A percentile compares a stretch with the other conserved stretches of the same genome.
Evolutionary conservation across 495 filamentous ascomycete genomes (phyloP).

Genomic region (Evansstolkia leycettana): DNA sequence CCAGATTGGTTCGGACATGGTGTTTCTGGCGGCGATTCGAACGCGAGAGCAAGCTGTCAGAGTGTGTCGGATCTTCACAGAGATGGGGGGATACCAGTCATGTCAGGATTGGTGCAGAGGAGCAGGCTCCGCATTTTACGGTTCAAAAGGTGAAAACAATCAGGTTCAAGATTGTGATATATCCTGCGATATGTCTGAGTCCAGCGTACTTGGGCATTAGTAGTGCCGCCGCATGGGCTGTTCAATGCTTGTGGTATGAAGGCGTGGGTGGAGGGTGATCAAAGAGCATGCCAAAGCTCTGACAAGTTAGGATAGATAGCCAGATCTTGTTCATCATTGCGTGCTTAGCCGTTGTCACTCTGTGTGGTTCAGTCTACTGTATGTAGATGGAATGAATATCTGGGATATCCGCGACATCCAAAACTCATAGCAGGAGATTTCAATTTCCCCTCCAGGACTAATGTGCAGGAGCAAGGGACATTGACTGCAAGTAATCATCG

Average conservation of each 20-base stretch:
- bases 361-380: no score
- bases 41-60: constrained; percentile 2
- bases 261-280: constrained; percentile 42
- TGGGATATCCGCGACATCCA: no score
- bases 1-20: constrained; percentile 48
- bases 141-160: constrained; percentile 44
- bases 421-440: no score
- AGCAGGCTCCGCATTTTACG: constrained; percentile 49
- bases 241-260: constrained; percentile 49
- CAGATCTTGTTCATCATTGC: no score
- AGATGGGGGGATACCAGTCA: constrained; percentile 44
- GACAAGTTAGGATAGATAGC: no score
- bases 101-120: constrained; percentile 55
- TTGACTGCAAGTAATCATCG: no score
- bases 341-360: no score
- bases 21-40: constrained; percentile 27
- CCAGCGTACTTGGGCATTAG: constrained; percentile 41
- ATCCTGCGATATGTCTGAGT: constrained; percentile 39
- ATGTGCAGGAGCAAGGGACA: no score
- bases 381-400: no score
- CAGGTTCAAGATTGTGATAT: constrained; percentile 55
- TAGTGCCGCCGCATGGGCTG: constrained; percentile 36
- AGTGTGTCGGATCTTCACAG: constrained; percentile 36
- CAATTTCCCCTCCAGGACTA: no score
- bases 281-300: no score